Percentiles rank a stretch among this genome's conserved stretches.
phyloP scores from a whole-genome alignment of 495 filamentous ascomycete species.

The Aspergillus carlsbadensis region DNA sequence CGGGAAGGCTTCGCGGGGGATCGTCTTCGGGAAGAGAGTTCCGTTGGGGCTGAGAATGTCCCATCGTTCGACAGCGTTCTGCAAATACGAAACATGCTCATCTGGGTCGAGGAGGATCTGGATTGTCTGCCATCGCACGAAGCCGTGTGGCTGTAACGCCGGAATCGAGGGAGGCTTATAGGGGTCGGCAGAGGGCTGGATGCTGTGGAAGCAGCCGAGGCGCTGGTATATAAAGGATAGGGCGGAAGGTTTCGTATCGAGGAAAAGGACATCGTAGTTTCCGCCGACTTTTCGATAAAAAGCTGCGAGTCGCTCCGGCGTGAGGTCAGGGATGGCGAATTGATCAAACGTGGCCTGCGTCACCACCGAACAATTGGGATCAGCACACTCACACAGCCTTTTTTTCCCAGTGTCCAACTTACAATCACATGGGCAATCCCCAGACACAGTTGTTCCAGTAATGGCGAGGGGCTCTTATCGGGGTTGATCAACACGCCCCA shows the following conservation, averaged over 20 bases:
- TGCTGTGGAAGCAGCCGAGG: constrained; percentile 80
- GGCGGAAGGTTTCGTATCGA: constrained; percentile 67
- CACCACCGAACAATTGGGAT: not conserved
- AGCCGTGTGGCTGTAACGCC: constrained; percentile 77
- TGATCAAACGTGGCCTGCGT: constrained; percentile 59
- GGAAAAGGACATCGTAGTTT: constrained; percentile 85
- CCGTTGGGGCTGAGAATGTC: constrained; percentile 71
- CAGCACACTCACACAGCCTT: not conserved
- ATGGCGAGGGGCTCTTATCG: constrained; percentile 72
- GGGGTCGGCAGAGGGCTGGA: constrained; percentile 67
- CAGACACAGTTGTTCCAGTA: constrained; percentile 74
- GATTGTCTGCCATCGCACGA: constrained; percentile 91
- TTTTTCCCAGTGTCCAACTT: constrained; percentile 31
- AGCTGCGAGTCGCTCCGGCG: constrained; percentile 75
- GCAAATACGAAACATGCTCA: constrained; percentile 81
- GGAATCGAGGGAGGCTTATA: constrained; percentile 76
- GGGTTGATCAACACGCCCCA: constrained; percentile 85
- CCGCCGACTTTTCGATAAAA: constrained; percentile 91
- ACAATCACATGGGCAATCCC: constrained; percentile 83
- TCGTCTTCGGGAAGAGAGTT: constrained; percentile 71
- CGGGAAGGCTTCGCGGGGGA: constrained; percentile 78
- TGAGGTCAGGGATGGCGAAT: constrained; percentile 62
- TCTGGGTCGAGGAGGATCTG: constrained; percentile 85
- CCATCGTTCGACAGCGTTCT: constrained; percentile 75
- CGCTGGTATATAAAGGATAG: constrained; percentile 92